Base-by-base conservation (phyloP, 306 rosid genomes). In the Astragalus membranaceus region DNA sequence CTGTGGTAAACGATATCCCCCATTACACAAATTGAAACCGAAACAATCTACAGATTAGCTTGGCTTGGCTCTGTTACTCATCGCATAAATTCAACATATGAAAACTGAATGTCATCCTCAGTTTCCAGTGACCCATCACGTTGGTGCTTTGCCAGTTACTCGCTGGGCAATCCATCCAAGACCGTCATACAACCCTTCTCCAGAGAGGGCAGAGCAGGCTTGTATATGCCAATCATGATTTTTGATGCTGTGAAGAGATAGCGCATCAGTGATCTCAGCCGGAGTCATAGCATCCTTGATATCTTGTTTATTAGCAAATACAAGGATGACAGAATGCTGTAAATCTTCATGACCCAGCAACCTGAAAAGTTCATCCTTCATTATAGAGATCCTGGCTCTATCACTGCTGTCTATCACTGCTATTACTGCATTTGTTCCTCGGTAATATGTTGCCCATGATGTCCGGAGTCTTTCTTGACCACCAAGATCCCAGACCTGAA, bases 211-310 rank as follows among this genome's bases (percentile, higher is more conserved):
- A 67, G 85, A 83, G 79, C 97, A 95, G 64, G 99, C 99, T 76
- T 95, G 99, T 66, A 95, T 95, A 75, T 95, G 99, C 97, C 99
- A 95, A 79, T 95, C 99, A 48, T 95, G 97, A 79, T 95, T 84
- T 92, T 95, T 95, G 82, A 95, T 95, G 86, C 96, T 91, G 83
- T 95, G 99, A 52, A 95, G 95, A 57, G 96, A 89, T 36, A 95
- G 85, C 16, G 88, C 91, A 68, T 95, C 99, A 0, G 97, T 95
- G 69, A 95, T 89, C 87, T 95, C 99, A 43, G 94, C 99, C 5
- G 99, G 96, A 57, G 95, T 86, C 99, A 95, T 95, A 42, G 99
- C 97, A 84, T 95, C 99, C 86, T 95, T 95, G 57, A 95, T 85
- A 72, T 95, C 99, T 78, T 95, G 99, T 79, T 95, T 95, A 77